These are phyloP conservation scores for Aspergillus vadensis DNA, from an alignment of 2,329 filamentous ascomycete species.

Conservation along the genomic window DNA sequence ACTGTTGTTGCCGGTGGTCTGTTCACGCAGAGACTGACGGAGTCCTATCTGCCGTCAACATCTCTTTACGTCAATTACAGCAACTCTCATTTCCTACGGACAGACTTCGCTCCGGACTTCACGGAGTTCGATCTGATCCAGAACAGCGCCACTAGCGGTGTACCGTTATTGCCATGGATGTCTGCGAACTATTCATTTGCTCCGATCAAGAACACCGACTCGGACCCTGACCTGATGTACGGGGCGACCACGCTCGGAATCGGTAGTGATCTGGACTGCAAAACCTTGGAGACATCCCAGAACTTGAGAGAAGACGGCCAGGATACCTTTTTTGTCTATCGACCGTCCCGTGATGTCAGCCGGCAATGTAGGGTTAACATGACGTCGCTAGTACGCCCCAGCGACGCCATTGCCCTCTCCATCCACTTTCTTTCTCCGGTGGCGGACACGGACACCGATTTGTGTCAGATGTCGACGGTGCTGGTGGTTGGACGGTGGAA, in stretches of 20 bases:
- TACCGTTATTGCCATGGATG: constrained; percentile 36
- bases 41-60: constrained; percentile 27
- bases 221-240: constrained; percentile 28
- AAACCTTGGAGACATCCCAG: constrained; percentile 19
- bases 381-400: constrained; percentile 24
- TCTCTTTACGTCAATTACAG: constrained; percentile 34
- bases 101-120: constrained; percentile 36
- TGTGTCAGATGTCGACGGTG: constrained; percentile 37
- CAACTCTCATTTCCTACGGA: constrained; percentile 29
- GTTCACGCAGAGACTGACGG: constrained; percentile 35
- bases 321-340: constrained; percentile 30
- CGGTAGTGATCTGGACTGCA: constrained; percentile 30
- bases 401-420: constrained; percentile 31
- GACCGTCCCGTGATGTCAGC: constrained; percentile 25
- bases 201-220: constrained; percentile 27
- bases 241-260: constrained; percentile 33
- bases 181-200: constrained; percentile 35
- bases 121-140: constrained; percentile 40
- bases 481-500: constrained; percentile 38
- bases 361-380: constrained; percentile 32
- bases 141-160: constrained; percentile 37
- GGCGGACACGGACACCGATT: constrained; percentile 22
- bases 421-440: constrained; percentile 38
- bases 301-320: constrained; percentile 19
- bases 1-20: constrained; percentile 37